Conservation (phyloP, 257 asterid species). For the Nicotiana obtusifolia region DNA sequence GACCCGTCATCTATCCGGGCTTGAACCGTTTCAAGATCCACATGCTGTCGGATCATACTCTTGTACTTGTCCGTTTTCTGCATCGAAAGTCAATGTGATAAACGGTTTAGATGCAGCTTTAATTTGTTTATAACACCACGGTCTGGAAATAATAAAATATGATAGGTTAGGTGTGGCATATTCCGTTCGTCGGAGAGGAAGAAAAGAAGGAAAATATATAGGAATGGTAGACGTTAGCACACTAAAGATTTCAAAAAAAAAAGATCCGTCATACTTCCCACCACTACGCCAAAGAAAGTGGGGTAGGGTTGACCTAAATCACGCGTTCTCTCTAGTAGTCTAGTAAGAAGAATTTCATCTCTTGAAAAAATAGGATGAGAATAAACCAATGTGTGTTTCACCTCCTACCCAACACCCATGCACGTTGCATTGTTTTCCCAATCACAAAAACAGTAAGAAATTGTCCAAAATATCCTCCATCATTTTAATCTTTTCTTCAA, state of each 20-base stretch:
- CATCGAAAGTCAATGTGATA: not conserved
- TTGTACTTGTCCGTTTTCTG: constrained; percentile 24
- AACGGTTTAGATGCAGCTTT: not conserved
- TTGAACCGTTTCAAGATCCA: constrained; percentile 38
- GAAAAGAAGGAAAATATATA: not conserved
- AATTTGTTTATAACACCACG: not conserved
- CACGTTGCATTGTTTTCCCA: not conserved
- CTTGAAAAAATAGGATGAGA: not conserved
- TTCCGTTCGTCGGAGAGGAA: not conserved
- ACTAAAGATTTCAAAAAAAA: not conserved
- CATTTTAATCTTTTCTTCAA: not conserved
- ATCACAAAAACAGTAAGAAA: not conserved
- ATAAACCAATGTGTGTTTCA: not conserved
- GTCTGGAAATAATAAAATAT: not conserved
- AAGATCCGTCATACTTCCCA: not conserved
- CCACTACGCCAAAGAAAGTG: not conserved
- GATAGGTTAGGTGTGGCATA: not conserved
- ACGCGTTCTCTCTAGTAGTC: not conserved
- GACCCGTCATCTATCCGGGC: constrained; percentile 33
- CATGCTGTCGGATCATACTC: constrained; percentile 27
- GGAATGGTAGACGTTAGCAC: not conserved
- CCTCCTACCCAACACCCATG: not conserved
- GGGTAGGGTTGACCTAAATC: not conserved
- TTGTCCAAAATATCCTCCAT: not conserved
- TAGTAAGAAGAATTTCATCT: not conserved